phyloP scores from a whole-genome alignment of 208 protist genomes.

The Leishmania martiniquensis region DNA sequence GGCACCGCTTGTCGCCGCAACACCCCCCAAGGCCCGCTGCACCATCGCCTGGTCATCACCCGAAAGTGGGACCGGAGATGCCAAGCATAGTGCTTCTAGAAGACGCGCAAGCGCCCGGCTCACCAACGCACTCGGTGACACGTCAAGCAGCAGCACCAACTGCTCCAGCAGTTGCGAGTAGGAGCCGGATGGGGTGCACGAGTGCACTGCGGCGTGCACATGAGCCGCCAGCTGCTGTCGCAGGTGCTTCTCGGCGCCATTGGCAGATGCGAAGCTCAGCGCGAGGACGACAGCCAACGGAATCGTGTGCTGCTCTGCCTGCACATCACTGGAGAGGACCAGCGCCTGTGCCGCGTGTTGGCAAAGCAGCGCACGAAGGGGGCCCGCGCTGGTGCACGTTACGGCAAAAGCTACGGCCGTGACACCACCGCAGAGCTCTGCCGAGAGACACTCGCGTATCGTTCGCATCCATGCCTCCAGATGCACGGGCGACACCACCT shows the following conservation, averaged over 20 bases:
- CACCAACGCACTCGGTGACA: constrained; percentile 48
- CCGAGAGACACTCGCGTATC: constrained; percentile 32
- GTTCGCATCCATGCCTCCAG: constrained; percentile 37
- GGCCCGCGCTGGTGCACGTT: constrained; percentile 23
- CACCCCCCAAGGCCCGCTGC: constrained; percentile 27
- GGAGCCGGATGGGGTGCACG: background rate
- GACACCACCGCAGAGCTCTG: constrained; percentile 34
- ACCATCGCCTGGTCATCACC: constrained; percentile 52
- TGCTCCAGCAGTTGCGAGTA: constrained; percentile 45
- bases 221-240: constrained; percentile 9
- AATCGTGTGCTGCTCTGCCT: constrained; percentile 34
- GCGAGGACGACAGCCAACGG: constrained; percentile 17
- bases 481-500: constrained; percentile 19
- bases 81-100: constrained; percentile 11
- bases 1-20: background rate
- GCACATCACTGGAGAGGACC: constrained; percentile 38
- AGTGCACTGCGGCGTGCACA: background rate
- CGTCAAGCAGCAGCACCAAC: constrained; percentile 73
- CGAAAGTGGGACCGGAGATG: background rate
- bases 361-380: constrained; percentile 27
- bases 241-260: background rate
- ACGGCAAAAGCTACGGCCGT: constrained; percentile 39
- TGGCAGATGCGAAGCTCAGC: constrained; percentile 9
- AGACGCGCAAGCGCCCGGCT: constrained; percentile 29
- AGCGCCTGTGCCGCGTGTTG: constrained; percentile 19